Base-by-base conservation (phyloP, 768 basidiomycete species). In the Hericium alpestre region DNA sequence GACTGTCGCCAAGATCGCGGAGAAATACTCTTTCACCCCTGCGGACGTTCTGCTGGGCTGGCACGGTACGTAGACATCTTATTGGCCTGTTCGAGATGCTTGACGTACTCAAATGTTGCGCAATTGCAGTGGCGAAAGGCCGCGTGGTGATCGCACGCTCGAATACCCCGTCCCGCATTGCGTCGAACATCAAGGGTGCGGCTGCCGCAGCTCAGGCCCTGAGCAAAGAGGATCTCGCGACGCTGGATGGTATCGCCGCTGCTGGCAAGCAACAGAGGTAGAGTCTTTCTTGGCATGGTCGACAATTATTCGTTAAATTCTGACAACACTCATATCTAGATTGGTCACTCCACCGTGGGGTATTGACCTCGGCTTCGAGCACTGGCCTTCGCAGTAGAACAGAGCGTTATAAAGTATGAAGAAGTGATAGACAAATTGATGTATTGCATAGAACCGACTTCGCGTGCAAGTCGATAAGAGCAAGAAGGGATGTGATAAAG, bases 91-190 rank as follows among this genome's bases (percentile, higher is more conserved):
- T 5, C 37, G 15, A 13, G 52, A 12, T 9, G 2, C 15, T 37
- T 20, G 41, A n/a, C 8, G 8, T 41, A 7, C 3, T 27, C 10
- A 20, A 12, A 46, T 11, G 23, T 27, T 49, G 32, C 18, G n/a
- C 20, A 8, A 11, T 15, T 23, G 12, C 18, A 20, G 22, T 56
- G 39, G 74, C 77, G 12, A 85, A 87, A 65, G 81, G 76, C 38
- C 73, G 82, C 46, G 76, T 88, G 38, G 75, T 78, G 27, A 77
- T 94, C 38, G 81, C 90, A 2, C 93, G 92, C 71, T 89, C 87
- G 7, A 84, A 91, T 38, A 92, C 79, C 1, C 78, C 81, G 32
- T 67, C 75, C 27, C 82, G 90, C 55, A 88, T 92, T 67, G 70
- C 75, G n/a, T 70, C 78, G 2, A 87, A 86, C 66, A 65, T 82